phyloP scores from a whole-genome alignment of 805 yeast genomes.

The Teunomyces gatunensis region DNA sequence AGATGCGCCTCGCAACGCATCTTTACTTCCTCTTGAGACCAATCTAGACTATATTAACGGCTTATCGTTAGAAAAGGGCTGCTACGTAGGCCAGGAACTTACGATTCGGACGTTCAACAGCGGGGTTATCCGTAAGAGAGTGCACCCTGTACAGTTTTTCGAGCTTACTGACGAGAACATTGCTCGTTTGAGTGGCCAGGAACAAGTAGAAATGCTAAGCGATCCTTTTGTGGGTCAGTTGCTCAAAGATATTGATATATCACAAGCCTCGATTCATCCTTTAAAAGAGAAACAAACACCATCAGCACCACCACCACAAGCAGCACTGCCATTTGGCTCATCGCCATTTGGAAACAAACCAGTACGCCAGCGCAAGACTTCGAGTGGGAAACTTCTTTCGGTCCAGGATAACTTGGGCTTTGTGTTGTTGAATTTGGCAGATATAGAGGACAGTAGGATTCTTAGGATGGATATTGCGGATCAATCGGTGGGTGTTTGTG shows the following conservation, averaged over 20 bases:
- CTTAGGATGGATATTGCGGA: constrained; percentile 28
- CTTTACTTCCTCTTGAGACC: constrained; percentile 72
- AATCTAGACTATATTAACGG: constrained; percentile 82
- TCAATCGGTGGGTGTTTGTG: constrained; percentile 45
- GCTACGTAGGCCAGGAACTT: constrained; percentile 94
- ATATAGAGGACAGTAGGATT: constrained; percentile 43
- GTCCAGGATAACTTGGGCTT: constrained; percentile 62
- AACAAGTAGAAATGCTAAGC: constrained; percentile 12
- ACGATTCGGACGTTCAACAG: constrained; percentile 84
- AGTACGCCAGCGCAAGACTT: constrained; percentile 33
- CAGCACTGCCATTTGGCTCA: constrained; percentile 15
- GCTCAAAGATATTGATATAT: constrained; percentile 12
- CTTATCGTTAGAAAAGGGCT: constrained; percentile 85
- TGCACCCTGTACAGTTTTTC: constrained; percentile 59
- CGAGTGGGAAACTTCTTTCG: constrained; percentile 62
- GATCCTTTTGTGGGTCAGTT: constrained; percentile 17
- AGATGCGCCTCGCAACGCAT: constrained; percentile 29
- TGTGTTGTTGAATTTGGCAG: constrained; percentile 50
- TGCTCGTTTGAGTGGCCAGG: constrained; percentile 17
- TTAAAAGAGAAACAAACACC: constrained; percentile 18
- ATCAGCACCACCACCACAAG: constrained; percentile 5
- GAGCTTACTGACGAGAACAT: constrained; percentile 11
- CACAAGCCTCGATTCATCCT: constrained; percentile 17
- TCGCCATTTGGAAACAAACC: constrained; percentile 42
- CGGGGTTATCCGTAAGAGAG: constrained; percentile 79